phyloP scores from a whole-genome alignment of 805 yeast genomes.

The Candida rishiriensis region DNA sequence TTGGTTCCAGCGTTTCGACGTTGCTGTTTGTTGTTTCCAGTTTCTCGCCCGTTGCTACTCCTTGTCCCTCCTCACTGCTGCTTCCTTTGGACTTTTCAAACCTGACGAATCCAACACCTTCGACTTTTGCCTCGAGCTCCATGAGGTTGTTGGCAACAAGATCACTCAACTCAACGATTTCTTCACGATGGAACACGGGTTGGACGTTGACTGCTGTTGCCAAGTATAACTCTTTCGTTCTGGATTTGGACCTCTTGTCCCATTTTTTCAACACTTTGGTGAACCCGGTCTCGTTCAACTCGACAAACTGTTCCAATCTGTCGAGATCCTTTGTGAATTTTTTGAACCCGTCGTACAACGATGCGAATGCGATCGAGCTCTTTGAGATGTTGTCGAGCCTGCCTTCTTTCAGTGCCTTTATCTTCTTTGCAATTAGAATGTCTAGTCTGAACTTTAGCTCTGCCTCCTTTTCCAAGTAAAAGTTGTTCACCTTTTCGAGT shows the following conservation, averaged over 20 bases:
- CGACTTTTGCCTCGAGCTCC: slow-evolving; percentile 71
- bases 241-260: slow-evolving; percentile 95
- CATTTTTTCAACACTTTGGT: slow-evolving; percentile 94
- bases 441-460: slow-evolving; percentile 78
- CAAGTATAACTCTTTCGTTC: slow-evolving; percentile 86
- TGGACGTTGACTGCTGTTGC: slow-evolving; percentile 93
- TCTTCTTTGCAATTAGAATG: slow-evolving; percentile 67
- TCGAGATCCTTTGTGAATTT: slow-evolving; percentile 86
- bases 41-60: neutral
- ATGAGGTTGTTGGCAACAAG: slow-evolving; percentile 59
- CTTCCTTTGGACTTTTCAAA: slow-evolving; percentile 17
- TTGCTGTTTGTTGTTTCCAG: neutral
- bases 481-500: slow-evolving; percentile 90
- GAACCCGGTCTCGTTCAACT: slow-evolving; percentile 92
- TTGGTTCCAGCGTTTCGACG: slow-evolving; percentile 1
- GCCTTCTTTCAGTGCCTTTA: slow-evolving; percentile 35
- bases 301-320: slow-evolving; percentile 88
- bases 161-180: slow-evolving; percentile 81
- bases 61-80: neutral
- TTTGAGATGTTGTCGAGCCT: slow-evolving; percentile 44
- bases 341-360: slow-evolving; percentile 82
- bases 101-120: slow-evolving; percentile 29
- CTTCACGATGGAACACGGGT: slow-evolving; percentile 90
- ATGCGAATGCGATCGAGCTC: slow-evolving; percentile 72
- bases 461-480: slow-evolving; percentile 86